Conservation (phyloP, 2,329 filamentous ascomycete species). For the Penicillium sp. region DNA sequence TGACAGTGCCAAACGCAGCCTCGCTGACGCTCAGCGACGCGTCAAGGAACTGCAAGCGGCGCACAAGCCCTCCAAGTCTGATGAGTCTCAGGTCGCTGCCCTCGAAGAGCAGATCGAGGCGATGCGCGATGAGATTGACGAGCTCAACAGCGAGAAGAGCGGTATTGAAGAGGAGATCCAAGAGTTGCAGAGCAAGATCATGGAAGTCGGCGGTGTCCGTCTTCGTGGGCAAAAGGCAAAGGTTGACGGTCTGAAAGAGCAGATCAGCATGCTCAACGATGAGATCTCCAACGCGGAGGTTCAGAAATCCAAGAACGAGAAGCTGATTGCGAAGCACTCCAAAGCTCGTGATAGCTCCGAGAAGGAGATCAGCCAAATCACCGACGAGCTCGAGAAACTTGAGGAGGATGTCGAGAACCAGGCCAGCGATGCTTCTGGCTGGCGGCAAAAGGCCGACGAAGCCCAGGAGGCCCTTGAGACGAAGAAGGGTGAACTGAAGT, state of each 20-base stretch:
- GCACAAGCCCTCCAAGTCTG: conserved; percentile 76
- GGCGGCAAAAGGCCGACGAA: conserved; percentile 73
- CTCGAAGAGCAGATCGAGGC: conserved; percentile 77
- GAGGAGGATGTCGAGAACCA: conserved; percentile 79
- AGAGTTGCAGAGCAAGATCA: conserved; percentile 90
- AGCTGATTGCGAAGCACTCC: conserved; percentile 82
- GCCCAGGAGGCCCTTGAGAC: conserved; percentile 74
- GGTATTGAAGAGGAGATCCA: conserved; percentile 94
- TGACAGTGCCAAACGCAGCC: conserved; percentile 81
- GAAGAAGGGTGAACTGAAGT: conserved; percentile 78
- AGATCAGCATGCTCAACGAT: conserved; percentile 78
- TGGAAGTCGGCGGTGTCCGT: conserved; percentile 95
- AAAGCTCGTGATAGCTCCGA: conserved; percentile 78
- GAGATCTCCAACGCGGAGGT: conserved; percentile 85
- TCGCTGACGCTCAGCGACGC: conserved; percentile 79
- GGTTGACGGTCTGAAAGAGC: conserved; percentile 84
- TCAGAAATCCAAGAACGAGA: conserved; percentile 87
- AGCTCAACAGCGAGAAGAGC: conserved; percentile 79
- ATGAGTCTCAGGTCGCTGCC: conserved; percentile 70
- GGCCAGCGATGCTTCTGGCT: conserved; percentile 70
- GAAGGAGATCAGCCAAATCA: conserved; percentile 73
- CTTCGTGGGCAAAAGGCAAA: conserved; percentile 86
- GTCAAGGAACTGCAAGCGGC: conserved; percentile 82
- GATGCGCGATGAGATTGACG: conserved; percentile 75
- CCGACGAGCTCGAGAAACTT: conserved; percentile 73